Conservation (phyloP, 371 early-diverging fungal genomes). For the Syncephalastrum racemosum region DNA sequence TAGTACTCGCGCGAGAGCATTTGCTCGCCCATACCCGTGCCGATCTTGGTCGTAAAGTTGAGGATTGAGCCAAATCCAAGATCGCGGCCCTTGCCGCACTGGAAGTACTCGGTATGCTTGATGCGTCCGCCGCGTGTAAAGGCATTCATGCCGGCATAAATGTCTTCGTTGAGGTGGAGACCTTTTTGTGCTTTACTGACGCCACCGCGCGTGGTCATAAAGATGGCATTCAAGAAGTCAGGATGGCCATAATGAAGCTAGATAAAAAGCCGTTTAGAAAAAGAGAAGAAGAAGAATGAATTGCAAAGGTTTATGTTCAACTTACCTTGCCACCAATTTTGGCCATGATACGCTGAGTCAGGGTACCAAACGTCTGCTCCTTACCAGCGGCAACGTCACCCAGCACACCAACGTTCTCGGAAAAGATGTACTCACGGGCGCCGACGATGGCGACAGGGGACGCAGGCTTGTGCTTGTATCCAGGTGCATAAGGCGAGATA, state of each 20-base stretch:
- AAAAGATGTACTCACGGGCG: constrained; percentile 89
- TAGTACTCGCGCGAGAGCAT: constrained; percentile 91
- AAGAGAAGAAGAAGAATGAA: too few species aligned
- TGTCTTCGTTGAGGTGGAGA: constrained; percentile 91
- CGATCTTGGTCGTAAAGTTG: constrained; percentile 89
- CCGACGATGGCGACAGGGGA: constrained; percentile 91
- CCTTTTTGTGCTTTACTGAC: constrained; percentile 92
- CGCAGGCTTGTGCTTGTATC: constrained; percentile 40
- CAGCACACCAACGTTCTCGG: constrained; percentile 84
- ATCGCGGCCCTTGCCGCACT: constrained; percentile 93
- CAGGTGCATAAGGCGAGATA: constrained; percentile 69
- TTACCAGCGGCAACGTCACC: constrained; percentile 92
- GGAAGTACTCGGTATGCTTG: constrained; percentile 91
- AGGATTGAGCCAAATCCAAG: constrained; percentile 89
- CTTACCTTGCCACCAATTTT: constrained; percentile 71
- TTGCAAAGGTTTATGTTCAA: too few species aligned
- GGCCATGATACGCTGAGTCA: constrained; percentile 87
- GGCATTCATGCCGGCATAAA: constrained; percentile 91
- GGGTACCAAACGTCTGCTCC: constrained; percentile 88
- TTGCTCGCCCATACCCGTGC: constrained; percentile 93
- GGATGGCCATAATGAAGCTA: constrained; percentile 88
- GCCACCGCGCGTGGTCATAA: constrained; percentile 88
- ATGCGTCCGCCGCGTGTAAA: constrained; percentile 84
- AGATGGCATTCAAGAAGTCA: constrained; percentile 87
- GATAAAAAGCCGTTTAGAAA: too few species aligned